These are phyloP conservation scores for Globisporangium yorkense DNA, from an alignment of 352 stramenopile species.

Conservation along the genomic window DNA sequence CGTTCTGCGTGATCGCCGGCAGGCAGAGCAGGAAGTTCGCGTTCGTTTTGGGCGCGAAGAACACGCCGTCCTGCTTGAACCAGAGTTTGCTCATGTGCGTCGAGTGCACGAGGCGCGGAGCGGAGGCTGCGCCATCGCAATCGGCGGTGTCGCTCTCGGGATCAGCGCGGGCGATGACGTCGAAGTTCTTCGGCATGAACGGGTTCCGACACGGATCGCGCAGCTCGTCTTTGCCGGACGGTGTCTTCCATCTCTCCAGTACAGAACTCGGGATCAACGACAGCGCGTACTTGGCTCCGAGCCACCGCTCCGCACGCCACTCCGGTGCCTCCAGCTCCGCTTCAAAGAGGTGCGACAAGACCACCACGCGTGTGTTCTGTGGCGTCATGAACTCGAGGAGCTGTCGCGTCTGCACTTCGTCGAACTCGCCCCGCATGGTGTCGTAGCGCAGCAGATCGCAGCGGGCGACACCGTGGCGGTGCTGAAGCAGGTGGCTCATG, in stretches of 20 bases:
- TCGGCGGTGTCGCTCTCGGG: background rate
- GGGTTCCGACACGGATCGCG: slow-evolving; percentile 33
- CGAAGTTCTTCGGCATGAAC: slow-evolving; percentile 66
- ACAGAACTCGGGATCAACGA: slow-evolving; percentile 23
- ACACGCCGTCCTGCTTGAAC: slow-evolving; percentile 65
- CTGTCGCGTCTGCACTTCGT: slow-evolving; percentile 13
- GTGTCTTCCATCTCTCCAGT: slow-evolving; percentile 20
- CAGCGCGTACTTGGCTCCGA: slow-evolving; percentile 47
- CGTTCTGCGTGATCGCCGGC: slow-evolving; percentile 33
- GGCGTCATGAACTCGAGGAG: slow-evolving; percentile 42
- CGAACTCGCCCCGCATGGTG: slow-evolving; percentile 42
- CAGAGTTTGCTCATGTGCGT: slow-evolving; percentile 54
- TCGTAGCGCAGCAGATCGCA: slow-evolving; percentile 56
- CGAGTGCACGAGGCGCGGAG: slow-evolving; percentile 27
- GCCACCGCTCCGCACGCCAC: slow-evolving; percentile 40
- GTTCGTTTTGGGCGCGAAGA: slow-evolving; percentile 62
- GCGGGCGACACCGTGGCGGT: slow-evolving; percentile 27
- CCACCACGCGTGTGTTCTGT: slow-evolving; percentile 48
- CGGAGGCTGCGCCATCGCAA: slow-evolving; percentile 5
- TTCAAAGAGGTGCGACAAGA: slow-evolving; percentile 47
- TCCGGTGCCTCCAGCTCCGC: slow-evolving; percentile 4
- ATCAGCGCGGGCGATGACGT: slow-evolving; percentile 23
- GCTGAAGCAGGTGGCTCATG: slow-evolving; percentile 56
- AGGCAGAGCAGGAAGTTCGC: slow-evolving; percentile 61
- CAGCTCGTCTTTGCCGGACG: slow-evolving; percentile 4